Evolutionary conservation across 1,284 basidiomycete genomes (phyloP).

Genomic region (Ceratobasidium sp.): DNA sequence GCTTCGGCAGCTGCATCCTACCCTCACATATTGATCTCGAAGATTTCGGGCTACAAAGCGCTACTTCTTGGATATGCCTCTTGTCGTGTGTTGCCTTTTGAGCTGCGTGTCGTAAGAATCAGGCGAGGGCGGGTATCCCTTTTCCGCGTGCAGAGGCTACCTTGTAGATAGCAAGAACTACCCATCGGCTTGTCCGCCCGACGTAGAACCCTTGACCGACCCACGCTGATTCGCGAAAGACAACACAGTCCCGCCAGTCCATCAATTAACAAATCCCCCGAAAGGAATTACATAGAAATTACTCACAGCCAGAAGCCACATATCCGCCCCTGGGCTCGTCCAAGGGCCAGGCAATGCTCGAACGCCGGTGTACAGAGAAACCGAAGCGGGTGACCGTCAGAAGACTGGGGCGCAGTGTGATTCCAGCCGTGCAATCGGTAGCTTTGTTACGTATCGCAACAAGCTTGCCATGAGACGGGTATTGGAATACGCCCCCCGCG

Average conservation of each 20-base stretch:
- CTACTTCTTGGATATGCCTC: background rate
- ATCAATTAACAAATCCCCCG: too few species aligned
- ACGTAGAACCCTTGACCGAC: background rate
- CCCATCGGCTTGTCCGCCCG: background rate
- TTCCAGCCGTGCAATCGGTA: slow-evolving; percentile 3
- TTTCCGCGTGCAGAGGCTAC: background rate
- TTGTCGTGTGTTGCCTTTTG: background rate
- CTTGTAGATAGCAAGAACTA: background rate
- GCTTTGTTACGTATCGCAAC: slow-evolving; percentile 12
- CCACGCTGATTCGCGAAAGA: slow-evolving; percentile 3
- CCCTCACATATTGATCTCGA: background rate
- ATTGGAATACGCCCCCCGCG: slow-evolving; percentile 5
- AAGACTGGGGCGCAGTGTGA: background rate
- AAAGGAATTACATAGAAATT: background rate
- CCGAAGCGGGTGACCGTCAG: background rate
- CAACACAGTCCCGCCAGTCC: too few species aligned
- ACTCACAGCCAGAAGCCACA: background rate
- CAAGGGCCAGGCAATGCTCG: background rate
- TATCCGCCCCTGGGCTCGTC: background rate
- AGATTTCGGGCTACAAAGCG: background rate
- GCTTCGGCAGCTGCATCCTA: background rate
- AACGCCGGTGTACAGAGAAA: background rate
- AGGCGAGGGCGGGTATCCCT: background rate
- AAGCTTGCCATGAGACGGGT: background rate
- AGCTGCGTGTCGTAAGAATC: background rate